Conservation (phyloP, 345 rosid species). For the Streptanthus diversifolius region DNA sequence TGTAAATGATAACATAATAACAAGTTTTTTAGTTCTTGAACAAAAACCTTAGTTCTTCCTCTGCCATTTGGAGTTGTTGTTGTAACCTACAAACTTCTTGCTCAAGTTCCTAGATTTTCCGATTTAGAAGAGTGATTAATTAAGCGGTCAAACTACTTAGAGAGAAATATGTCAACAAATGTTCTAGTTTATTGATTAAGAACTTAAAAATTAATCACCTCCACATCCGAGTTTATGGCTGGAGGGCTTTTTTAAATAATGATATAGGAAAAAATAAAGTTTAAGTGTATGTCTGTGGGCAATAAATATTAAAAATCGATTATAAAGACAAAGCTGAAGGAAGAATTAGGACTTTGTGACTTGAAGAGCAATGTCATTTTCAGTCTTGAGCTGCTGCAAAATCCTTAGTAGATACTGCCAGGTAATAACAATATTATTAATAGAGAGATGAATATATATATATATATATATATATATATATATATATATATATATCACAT, state of each 20-base stretch:
- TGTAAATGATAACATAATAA: not conserved
- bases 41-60: constrained; percentile 57
- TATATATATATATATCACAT: no score
- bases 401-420: constrained; percentile 53
- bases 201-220: constrained; percentile 38
- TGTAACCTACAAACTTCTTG: constrained; percentile 63
- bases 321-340: not conserved
- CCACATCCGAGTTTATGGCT: constrained; percentile 51
- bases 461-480: no score
- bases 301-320: not conserved
- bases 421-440: not conserved
- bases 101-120: constrained; percentile 49
- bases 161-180: not conserved
- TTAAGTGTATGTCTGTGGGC: not conserved
- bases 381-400: constrained; percentile 54
- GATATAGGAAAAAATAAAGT: not conserved
- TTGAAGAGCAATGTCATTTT: constrained; percentile 60
- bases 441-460: not conserved
- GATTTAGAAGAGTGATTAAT: not conserved
- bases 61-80: constrained; percentile 66
- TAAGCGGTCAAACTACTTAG: not conserved
- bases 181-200: not conserved
- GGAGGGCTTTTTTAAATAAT: constrained; percentile 41
- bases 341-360: constrained; percentile 42
- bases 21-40: not conserved